Evolutionary conservation across 2,329 filamentous ascomycete genomes (phyloP), one percentile per base, ranked within the genome.

Genomic region (Ceratocystis huliohia): DNA sequence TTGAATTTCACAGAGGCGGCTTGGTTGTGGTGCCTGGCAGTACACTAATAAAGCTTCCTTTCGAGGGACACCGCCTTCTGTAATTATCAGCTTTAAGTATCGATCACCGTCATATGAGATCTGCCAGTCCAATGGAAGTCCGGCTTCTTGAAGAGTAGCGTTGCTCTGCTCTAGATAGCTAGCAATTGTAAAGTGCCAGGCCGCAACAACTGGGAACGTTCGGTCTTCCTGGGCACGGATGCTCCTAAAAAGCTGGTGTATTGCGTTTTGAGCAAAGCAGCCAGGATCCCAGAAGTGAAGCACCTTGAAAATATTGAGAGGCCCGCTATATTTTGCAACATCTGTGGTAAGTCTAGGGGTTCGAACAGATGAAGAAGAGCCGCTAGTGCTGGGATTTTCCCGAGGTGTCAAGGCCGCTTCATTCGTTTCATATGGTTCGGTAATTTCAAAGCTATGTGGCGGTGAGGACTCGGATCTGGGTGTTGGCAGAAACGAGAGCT

Each of bases 21-120:
- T 50, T n/a, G 20, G 61, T 28, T 20, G 44, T n/a, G 61, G 61
- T 22, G 15, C 15, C 45, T 46, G 44, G 61, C 44, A 48, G 22
- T 63, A 63, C 20, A 63, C 30, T 45, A 44, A 63, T 2, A 63
- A 13, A 25, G 25, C 61, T n/a, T 63, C 61, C n/a, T 59, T 59
- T 25, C 56, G 56, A 7, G 56, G 56, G 20, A 59, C 17, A 10
- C 56, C 56, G 22, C 13, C 6, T 30, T 59, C 56, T n/a, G n/a
- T n/a, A 13, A 59, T 59, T n/a, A 59, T 59, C 28, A 59, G 28
- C 6, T n/a, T 15, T 2, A 59, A 30, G 17, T 59, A 59, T 8
- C 22, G 56, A 7, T 59, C 56, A 33, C 44, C 44, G 15, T 63
- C 44, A 22, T 25, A 63, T 17, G 46, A 30, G 4, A 63, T 48